phyloP scores from a whole-genome alignment of 2,329 filamentous ascomycete genomes.

The Colletotrichum noveboracense region DNA sequence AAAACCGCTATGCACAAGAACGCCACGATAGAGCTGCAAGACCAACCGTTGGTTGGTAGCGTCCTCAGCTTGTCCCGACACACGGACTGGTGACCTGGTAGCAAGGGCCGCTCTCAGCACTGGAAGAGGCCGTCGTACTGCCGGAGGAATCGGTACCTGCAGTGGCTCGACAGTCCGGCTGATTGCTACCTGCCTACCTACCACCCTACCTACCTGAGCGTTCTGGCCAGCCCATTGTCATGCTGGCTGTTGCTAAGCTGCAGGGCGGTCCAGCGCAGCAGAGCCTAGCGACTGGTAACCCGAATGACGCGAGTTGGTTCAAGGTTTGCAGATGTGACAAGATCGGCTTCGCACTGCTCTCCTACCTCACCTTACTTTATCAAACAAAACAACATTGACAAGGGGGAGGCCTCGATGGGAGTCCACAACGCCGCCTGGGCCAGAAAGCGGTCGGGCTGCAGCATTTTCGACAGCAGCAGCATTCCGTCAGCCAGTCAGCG shows the following conservation, averaged over 20 bases:
- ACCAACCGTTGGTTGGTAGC: neutral
- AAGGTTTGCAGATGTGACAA: slow-evolving; percentile 7
- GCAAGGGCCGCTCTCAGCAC: slow-evolving; percentile 8
- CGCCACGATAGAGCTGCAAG: neutral
- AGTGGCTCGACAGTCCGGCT: slow-evolving; percentile 3
- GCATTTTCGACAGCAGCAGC: neutral
- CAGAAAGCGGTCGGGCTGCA: slow-evolving; percentile 4
- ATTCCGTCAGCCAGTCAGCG: slow-evolving; percentile 3
- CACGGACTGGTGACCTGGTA: slow-evolving; percentile 7
- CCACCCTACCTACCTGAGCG: neutral
- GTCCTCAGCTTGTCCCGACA: neutral
- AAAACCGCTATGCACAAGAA: neutral
- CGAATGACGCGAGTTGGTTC: neutral
- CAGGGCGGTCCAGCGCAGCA: neutral
- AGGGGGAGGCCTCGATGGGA: neutral
- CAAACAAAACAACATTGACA: slow-evolving; percentile 9
- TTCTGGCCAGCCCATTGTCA: neutral
- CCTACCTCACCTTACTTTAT: neutral
- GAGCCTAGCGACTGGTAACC: neutral
- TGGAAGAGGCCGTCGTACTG: slow-evolving; percentile 6
- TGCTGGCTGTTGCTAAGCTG: neutral
- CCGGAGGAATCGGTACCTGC: slow-evolving; percentile 17
- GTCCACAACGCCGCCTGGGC: neutral
- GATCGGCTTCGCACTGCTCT: slow-evolving; percentile 6
- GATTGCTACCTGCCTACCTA: neutral